These are phyloP conservation scores for Colletotrichum lindemuthianum DNA, from an alignment of 2,329 filamentous ascomycete genomes.

Conservation along the genomic window DNA sequence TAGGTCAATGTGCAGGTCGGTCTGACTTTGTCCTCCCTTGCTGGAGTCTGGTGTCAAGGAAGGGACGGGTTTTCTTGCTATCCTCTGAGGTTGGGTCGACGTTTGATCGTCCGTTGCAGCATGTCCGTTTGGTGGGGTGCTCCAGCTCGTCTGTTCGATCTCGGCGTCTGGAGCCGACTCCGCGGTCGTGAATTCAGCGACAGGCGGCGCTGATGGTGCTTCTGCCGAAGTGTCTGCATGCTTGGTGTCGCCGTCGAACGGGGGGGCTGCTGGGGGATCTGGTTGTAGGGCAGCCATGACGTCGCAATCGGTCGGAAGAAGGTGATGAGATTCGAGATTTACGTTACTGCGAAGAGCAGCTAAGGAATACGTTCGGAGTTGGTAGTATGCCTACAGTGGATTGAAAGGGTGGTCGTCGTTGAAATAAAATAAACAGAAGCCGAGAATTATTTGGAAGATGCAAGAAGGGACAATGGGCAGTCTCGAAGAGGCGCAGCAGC, in stretches of 20 bases:
- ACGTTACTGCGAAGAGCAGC: not conserved
- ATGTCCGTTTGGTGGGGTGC: conserved; percentile 8
- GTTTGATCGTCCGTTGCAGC: conserved; percentile 12
- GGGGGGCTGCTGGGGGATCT: conserved; percentile 22
- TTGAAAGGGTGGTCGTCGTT: not conserved
- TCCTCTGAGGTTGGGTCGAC: not conserved
- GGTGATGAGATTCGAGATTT: conserved; percentile 3
- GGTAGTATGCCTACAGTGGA: too few species aligned
- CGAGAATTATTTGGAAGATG: not conserved
- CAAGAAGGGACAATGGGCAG: conserved; percentile 16
- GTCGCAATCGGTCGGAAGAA: conserved; percentile 25
- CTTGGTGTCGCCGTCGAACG: conserved; percentile 21
- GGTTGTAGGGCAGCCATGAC: conserved; percentile 30
- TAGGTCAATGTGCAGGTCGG: conserved; percentile 4
- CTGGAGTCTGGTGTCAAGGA: conserved; percentile 3
- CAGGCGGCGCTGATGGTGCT: not conserved
- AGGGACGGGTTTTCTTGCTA: not conserved
- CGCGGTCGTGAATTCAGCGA: not conserved
- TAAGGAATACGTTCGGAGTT: not conserved
- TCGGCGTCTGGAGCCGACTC: not conserved
- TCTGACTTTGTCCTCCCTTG: not conserved
- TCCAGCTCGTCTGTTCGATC: not conserved
- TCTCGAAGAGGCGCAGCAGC: conserved; percentile 31
- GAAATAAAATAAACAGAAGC: conserved; percentile 8
- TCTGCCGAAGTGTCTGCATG: conserved; percentile 5